phyloP scores from a whole-genome alignment of 2,329 filamentous ascomycete species.

The Trichoderma sp. region DNA sequence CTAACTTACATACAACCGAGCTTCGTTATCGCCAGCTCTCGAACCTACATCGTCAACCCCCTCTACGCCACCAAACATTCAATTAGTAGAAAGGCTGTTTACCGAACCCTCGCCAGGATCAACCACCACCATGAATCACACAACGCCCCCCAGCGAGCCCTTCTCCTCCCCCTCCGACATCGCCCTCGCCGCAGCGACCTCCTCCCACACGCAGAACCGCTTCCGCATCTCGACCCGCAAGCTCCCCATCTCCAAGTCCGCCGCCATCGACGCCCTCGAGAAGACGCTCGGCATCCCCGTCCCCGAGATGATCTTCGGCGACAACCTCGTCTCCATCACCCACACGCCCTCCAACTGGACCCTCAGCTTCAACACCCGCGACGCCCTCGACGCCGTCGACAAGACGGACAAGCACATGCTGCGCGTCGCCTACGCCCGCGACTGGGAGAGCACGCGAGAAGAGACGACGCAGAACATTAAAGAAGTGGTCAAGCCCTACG shows the following conservation, averaged over 20 bases:
- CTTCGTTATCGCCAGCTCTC: no score
- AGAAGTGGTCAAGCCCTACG: slow-evolving; percentile 92
- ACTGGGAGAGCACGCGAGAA: slow-evolving; percentile 72
- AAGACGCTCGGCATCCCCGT: slow-evolving; percentile 78
- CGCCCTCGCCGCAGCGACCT: slow-evolving; percentile 57
- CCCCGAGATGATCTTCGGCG: slow-evolving; percentile 99
- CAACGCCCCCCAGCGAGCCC: slow-evolving; percentile 51
- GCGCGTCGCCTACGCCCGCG: slow-evolving; percentile 87
- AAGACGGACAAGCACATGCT: slow-evolving; percentile 92
- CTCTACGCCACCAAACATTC: not conserved
- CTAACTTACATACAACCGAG: no score
- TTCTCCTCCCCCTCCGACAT: slow-evolving; percentile 52
- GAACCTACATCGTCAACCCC: no score
- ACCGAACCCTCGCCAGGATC: slow-evolving; percentile 12
- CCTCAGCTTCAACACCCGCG: slow-evolving; percentile 79
- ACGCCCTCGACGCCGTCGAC: slow-evolving; percentile 87
- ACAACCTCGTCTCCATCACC: slow-evolving; percentile 79
- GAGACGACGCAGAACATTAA: slow-evolving; percentile 84
- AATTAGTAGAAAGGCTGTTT: slow-evolving; percentile 14
- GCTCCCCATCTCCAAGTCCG: slow-evolving; percentile 90
- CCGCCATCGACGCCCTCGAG: slow-evolving; percentile 84
- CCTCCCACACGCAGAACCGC: slow-evolving; percentile 59
- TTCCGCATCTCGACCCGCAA: slow-evolving; percentile 84
- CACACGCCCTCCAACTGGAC: slow-evolving; percentile 77
- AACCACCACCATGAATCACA: slow-evolving; percentile 43